phyloP scores from a whole-genome alignment of 441 rosid genomes.

The Syzygium syzygioides region DNA sequence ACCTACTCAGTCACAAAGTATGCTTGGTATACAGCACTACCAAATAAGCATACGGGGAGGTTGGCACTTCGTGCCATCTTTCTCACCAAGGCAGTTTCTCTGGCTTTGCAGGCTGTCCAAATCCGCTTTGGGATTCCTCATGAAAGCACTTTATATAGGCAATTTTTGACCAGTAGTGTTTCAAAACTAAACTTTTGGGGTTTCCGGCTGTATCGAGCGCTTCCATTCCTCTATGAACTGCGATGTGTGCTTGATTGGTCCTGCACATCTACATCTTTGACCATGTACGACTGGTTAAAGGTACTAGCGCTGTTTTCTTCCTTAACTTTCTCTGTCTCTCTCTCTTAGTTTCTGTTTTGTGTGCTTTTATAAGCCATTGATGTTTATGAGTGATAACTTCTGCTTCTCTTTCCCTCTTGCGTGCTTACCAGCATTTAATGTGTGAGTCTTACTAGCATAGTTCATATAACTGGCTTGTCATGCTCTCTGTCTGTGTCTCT shows the following conservation, averaged over 20 bases:
- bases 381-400: neutral
- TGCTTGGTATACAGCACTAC: conserved; percentile 77
- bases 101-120: conserved; percentile 95
- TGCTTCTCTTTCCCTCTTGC: neutral
- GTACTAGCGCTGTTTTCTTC: conserved; percentile 20
- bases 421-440: neutral
- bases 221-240: conserved; percentile 96
- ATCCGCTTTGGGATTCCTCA: conserved; percentile 93
- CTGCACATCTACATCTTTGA: conserved; percentile 96
- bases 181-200: conserved; percentile 84
- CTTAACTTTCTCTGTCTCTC: neutral
- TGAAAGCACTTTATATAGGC: conserved; percentile 87
- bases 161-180: conserved; percentile 91
- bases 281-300: conserved; percentile 99
- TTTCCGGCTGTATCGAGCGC: conserved; percentile 94
- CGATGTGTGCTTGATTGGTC: conserved; percentile 99
- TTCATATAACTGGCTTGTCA: neutral
- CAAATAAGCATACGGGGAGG: conserved; percentile 57
- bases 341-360: neutral
- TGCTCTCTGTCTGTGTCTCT: neutral
- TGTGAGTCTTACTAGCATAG: neutral
- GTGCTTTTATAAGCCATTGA: neutral
- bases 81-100: conserved; percentile 93
- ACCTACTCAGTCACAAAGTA: conserved; percentile 77
- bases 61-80: conserved; percentile 85